These are phyloP conservation scores for Epichloe baconii DNA, from an alignment of 2,329 filamentous ascomycete genomes.

Conservation along the genomic window DNA sequence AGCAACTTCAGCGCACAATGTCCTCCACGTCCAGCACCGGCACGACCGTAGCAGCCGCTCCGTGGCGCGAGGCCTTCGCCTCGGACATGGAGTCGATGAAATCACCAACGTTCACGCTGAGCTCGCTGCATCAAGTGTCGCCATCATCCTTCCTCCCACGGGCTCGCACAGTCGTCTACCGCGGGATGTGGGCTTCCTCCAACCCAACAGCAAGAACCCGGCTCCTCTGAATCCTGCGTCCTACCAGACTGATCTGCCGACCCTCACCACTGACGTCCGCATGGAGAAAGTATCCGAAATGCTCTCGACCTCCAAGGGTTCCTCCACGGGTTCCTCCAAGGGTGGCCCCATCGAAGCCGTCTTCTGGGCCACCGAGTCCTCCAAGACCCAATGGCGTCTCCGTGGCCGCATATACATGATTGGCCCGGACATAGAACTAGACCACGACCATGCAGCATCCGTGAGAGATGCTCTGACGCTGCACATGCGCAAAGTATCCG, in stretches of 20 bases:
- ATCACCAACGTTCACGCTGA: constrained; percentile 36
- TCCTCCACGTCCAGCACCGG: constrained; percentile 6
- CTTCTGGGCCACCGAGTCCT: constrained; percentile 60
- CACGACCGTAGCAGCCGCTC: constrained; percentile 23
- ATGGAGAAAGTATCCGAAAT: constrained; percentile 76
- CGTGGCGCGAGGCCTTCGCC: constrained; percentile 40
- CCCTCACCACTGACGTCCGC: constrained; percentile 76
- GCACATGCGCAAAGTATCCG: constrained; percentile 42
- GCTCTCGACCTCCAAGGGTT: constrained; percentile 25
- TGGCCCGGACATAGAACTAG: constrained; percentile 49
- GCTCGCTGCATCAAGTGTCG: constrained; percentile 31
- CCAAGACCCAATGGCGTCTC: constrained; percentile 72
- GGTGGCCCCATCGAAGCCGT: constrained; percentile 68
- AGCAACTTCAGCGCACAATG: constrained; percentile 18
- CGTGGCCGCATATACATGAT: constrained; percentile 66
- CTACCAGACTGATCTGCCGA: constrained; percentile 66
- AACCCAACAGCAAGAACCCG: constrained; percentile 58
- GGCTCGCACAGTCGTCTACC: constrained; percentile 69
- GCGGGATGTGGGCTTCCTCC: constrained; percentile 72
- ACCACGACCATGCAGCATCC: constrained; percentile 21
- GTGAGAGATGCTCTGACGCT: constrained; percentile 46
- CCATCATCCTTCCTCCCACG: constrained; percentile 32
- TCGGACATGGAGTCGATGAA: constrained; percentile 35
- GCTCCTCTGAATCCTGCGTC: constrained; percentile 54
- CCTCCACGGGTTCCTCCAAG: constrained; percentile 31